A percentile compares a stretch with the other conserved stretches of the same genome.
phyloP scores from a whole-genome alignment of 1,284 basidiomycete genomes.

The Sporisorium exsertum region DNA sequence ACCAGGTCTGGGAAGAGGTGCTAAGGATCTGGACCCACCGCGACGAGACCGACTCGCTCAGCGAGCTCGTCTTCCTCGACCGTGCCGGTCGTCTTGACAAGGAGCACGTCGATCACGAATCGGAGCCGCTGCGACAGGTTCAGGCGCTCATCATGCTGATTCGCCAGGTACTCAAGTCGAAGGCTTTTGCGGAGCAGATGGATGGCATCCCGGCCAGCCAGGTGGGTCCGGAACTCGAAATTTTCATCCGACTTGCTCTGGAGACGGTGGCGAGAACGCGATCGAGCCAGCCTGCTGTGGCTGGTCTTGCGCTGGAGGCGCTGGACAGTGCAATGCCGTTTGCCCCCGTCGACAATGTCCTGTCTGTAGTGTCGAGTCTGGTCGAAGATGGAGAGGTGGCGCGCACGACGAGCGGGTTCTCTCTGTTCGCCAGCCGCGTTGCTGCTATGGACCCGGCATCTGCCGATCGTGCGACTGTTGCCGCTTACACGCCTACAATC shows the following conservation, averaged over 20 bases:
- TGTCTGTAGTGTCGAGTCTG: slow-evolving; percentile 43
- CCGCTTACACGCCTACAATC: slow-evolving; percentile 40
- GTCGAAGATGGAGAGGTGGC: slow-evolving; percentile 34
- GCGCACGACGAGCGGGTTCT: slow-evolving; percentile 46
- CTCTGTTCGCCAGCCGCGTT: slow-evolving; percentile 51
- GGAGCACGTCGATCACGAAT: slow-evolving; percentile 61
- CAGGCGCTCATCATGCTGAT: slow-evolving; percentile 58
- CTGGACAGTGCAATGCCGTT: slow-evolving; percentile 53
- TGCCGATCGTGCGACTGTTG: slow-evolving; percentile 33
- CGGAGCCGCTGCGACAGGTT: slow-evolving; percentile 54
- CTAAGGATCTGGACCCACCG: slow-evolving; percentile 49
- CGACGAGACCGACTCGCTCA: slow-evolving; percentile 42
- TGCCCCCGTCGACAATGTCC: slow-evolving; percentile 49
- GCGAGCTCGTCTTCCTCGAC: slow-evolving; percentile 59
- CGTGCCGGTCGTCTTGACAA: slow-evolving; percentile 46
- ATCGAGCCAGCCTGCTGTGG: slow-evolving; percentile 23
- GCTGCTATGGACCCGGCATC: slow-evolving; percentile 31
- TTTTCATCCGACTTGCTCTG: slow-evolving; percentile 39
- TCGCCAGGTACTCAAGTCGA: slow-evolving; percentile 49
- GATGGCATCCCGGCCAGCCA: slow-evolving; percentile 17
- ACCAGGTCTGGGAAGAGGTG: slow-evolving; percentile 58
- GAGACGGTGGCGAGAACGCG: slow-evolving; percentile 26
- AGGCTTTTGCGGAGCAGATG: slow-evolving; percentile 37
- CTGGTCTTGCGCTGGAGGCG: slow-evolving; percentile 37
- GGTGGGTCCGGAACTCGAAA: slow-evolving; percentile 35